Conservation (phyloP, 768 basidiomycete species). For the Podaxis pistillaris region DNA sequence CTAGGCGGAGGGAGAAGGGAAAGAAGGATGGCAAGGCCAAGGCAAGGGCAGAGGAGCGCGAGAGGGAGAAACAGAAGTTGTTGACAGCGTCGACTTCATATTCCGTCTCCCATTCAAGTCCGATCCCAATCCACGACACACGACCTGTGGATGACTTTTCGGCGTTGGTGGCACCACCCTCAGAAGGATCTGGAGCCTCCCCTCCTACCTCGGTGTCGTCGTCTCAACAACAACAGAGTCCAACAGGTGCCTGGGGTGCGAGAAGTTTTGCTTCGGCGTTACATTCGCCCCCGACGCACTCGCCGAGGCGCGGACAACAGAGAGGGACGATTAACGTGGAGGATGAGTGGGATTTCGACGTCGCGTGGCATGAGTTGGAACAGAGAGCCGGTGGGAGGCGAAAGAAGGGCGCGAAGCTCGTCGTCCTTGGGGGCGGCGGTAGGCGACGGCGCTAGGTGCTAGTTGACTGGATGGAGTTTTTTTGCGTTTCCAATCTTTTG, state of each 20-base stretch:
- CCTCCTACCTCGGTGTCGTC: constrained; percentile 14
- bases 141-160: constrained; percentile 24
- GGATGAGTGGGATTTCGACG: constrained; percentile 79
- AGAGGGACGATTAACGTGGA: constrained; percentile 34
- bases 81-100: constrained; percentile 19
- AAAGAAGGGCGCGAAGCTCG: constrained; percentile 61
- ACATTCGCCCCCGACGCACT: constrained; percentile 44
- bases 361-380: constrained; percentile 81
- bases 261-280: constrained; percentile 82
- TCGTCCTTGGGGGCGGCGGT: constrained; percentile 69
- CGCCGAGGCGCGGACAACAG: constrained; percentile 25
- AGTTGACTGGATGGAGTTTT: neutral
- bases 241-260: constrained; percentile 70
- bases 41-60: constrained; percentile 71
- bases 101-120: constrained; percentile 16
- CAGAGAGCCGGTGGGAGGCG: constrained; percentile 52
- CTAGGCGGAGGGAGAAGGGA: constrained; percentile 77
- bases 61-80: constrained; percentile 55
- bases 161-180: constrained; percentile 15
- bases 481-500: too few species aligned
- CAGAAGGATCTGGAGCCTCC: neutral
- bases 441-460: constrained; percentile 39
- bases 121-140: constrained; percentile 23
- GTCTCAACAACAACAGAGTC: constrained; percentile 19
- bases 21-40: constrained; percentile 87